Evolutionary conservation across 2,329 filamentous ascomycete genomes (phyloP).

Genomic region (Colletotrichum plurivorum): DNA sequence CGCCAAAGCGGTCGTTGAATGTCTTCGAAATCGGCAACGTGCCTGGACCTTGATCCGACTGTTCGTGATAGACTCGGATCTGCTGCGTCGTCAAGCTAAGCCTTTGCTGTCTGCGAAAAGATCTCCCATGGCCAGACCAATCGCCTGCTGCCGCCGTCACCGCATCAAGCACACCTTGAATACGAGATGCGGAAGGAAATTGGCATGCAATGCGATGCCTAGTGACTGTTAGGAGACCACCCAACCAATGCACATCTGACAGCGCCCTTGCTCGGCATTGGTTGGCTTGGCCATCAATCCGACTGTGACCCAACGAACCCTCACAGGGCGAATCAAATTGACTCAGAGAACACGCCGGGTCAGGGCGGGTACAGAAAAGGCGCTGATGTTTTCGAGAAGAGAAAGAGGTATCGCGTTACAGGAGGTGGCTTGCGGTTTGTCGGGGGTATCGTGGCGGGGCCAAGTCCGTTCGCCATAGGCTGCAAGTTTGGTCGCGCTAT

Average conservation of each 20-base stretch:
- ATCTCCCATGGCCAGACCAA: background rate
- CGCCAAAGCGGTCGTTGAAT: no score
- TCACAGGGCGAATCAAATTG: background rate
- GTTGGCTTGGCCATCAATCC: conserved; percentile 1
- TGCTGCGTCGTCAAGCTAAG: no score
- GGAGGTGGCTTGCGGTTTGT: conserved; percentile 12
- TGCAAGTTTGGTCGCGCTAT: conserved; percentile 26
- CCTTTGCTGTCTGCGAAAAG: no score
- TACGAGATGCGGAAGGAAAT: conserved; percentile 10
- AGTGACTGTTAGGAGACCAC: background rate
- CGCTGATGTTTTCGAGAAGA: background rate
- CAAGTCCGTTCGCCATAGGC: background rate
- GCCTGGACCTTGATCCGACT: no score
- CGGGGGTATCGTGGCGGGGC: background rate
- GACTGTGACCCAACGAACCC: background rate
- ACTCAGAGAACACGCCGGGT: background rate
- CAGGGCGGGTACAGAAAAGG: background rate
- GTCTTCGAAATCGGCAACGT: no score
- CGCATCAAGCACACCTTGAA: background rate
- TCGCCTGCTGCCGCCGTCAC: background rate
- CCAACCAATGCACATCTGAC: conserved; percentile 20
- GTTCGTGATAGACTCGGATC: no score
- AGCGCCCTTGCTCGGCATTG: conserved; percentile 15
- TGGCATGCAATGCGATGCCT: conserved; percentile 14
- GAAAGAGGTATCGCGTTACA: background rate